phyloP scores from a whole-genome alignment of 805 yeast genomes.

The Candida namnaoensis region DNA sequence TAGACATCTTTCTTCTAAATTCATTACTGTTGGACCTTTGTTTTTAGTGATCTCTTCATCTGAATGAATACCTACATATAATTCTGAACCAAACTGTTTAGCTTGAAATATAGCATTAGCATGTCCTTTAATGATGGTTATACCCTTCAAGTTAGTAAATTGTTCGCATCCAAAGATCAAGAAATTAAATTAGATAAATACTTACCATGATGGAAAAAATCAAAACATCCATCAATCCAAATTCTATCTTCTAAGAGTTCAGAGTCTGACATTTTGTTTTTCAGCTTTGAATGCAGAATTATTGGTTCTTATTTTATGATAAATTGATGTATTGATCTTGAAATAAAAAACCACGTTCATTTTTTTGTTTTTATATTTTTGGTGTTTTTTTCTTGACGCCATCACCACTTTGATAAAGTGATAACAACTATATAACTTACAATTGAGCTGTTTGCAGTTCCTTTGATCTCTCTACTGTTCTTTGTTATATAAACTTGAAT shows the following conservation, averaged over 20 bases:
- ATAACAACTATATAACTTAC: no score
- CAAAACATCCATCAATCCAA: constrained; percentile 98
- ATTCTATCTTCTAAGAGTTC: constrained; percentile 31
- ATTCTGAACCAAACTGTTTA: constrained; percentile 65
- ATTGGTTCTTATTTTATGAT: no score
- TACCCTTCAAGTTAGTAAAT: neutral
- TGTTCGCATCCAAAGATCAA: neutral
- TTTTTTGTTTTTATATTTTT: no score
- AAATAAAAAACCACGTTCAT: no score
- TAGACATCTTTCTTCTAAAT: constrained; percentile 61
- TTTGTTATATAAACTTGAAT: no score
- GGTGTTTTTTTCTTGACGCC: no score
- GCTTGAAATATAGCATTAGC: constrained; percentile 97
- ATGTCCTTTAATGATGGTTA: constrained; percentile 37
- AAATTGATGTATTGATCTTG: no score
- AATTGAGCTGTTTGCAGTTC: no score
- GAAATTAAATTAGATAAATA: constrained; percentile 1
- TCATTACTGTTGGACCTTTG: constrained; percentile 96
- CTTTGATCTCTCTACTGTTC: no score
- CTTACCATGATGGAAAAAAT: constrained; percentile 91
- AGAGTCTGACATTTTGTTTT: neutral
- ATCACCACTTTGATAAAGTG: no score
- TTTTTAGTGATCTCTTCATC: constrained; percentile 78
- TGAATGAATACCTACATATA: constrained; percentile 84
- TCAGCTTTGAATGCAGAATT: no score